These are phyloP conservation scores for Zygotorulaspora florentina DNA, from an alignment of 805 yeast genomes.

Conservation along the genomic window DNA sequence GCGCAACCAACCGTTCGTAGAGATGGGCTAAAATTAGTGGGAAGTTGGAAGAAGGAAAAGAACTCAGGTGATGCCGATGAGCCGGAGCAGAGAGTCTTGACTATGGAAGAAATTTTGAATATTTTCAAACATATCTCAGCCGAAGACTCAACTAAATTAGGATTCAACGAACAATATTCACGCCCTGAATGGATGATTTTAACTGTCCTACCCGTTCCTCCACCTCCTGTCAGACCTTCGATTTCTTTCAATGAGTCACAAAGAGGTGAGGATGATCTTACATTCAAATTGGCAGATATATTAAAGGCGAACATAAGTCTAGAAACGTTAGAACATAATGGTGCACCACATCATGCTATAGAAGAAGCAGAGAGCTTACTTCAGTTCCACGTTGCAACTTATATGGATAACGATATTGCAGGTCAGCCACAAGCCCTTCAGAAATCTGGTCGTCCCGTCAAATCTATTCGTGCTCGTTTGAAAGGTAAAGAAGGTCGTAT, in stretches of 20 bases:
- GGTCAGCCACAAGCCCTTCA: constrained; percentile 99
- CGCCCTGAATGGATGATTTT: constrained; percentile 98
- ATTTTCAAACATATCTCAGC: constrained; percentile 88
- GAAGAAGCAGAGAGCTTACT: constrained; percentile 92
- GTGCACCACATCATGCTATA: constrained; percentile 97
- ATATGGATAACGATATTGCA: constrained; percentile 99
- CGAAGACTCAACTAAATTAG: constrained; percentile 76
- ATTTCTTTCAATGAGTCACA: constrained; percentile 97
- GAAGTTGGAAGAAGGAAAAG: constrained; percentile 95
- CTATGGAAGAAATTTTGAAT: constrained; percentile 84
- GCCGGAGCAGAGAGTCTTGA: constrained; percentile 84
- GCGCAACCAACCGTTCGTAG: constrained; percentile 92
- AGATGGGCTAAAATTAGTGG: constrained; percentile 94
- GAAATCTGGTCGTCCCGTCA: constrained; percentile 97
- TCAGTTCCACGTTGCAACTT: constrained; percentile 97
- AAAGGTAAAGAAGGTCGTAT: constrained; percentile 99
- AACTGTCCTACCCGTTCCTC: constrained; percentile 98
- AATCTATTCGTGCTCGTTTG: constrained; percentile 97
- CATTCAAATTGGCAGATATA: constrained; percentile 94
- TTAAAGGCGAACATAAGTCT: constrained; percentile 94
- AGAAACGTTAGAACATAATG: constrained; percentile 96
- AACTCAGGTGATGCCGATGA: constrained; percentile 73
- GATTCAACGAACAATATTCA: constrained; percentile 92
- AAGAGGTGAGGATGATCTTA: constrained; percentile 98
- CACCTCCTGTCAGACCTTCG: constrained; percentile 98